Percentiles rank a stretch among this genome's conserved stretches.
These are phyloP conservation scores for Rhodotorula sp. DNA, from an alignment of 1,284 basidiomycete species.

Conservation along the genomic window DNA sequence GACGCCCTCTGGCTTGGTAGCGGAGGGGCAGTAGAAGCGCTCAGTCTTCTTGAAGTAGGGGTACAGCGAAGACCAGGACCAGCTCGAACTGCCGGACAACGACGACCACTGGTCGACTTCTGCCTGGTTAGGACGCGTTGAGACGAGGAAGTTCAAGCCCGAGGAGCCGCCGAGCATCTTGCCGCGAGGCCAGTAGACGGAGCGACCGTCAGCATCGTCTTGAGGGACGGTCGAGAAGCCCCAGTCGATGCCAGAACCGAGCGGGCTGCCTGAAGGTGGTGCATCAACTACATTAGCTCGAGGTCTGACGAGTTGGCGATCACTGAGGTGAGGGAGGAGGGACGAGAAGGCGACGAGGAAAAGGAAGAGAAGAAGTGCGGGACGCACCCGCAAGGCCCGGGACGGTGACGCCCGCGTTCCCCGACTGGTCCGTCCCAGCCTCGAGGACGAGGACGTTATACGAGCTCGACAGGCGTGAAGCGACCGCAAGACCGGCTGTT, in stretches of 20 bases:
- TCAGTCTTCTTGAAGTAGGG: slow-evolving; percentile 56
- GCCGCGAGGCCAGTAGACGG: slow-evolving; percentile 18
- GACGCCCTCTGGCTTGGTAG: slow-evolving; percentile 51
- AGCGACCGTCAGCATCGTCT: slow-evolving; percentile 5
- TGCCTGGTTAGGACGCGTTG: slow-evolving; percentile 48
- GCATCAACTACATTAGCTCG: no score
- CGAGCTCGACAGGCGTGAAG: slow-evolving; percentile 12
- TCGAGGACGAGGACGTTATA: slow-evolving; percentile 24
- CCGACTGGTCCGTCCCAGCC: slow-evolving; percentile 15
- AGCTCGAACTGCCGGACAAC: slow-evolving; percentile 49
- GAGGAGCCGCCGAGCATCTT: slow-evolving; percentile 48
- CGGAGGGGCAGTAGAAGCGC: slow-evolving; percentile 44
- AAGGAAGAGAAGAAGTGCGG: neutral
- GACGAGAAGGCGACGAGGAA: neutral
- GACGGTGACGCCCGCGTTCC: slow-evolving; percentile 26
- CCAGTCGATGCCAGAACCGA: slow-evolving; percentile 16
- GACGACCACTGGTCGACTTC: slow-evolving; percentile 53
- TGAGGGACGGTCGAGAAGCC: slow-evolving; percentile 46
- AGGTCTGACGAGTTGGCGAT: no score
- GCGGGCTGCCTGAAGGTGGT: neutral
- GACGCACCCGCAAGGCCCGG: slow-evolving; percentile 20
- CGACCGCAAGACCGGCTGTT: slow-evolving; percentile 26
- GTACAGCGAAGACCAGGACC: slow-evolving; percentile 51
- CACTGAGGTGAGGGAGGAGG: no score
- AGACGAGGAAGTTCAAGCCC: slow-evolving; percentile 50